Conservation (phyloP, 441 rosid species). For the Flueggea neowawraea region DNA sequence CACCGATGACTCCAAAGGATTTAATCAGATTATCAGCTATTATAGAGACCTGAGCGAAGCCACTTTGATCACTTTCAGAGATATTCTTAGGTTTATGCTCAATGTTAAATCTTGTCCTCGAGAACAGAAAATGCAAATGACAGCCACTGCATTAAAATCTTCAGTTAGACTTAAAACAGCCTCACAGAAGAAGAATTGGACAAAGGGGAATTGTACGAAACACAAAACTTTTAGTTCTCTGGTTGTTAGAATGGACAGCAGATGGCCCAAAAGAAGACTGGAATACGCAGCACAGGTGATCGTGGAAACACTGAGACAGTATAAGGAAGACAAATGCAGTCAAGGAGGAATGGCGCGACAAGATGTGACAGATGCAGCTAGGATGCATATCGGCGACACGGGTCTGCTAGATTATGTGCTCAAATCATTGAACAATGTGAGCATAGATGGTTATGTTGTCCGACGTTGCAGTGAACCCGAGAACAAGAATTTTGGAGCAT, state of each 20-base stretch:
- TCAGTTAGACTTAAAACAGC: constrained; percentile 14
- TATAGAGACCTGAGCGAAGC: constrained; percentile 68
- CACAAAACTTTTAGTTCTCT: constrained; percentile 39
- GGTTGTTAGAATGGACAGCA: constrained; percentile 54
- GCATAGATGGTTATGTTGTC: constrained; percentile 52
- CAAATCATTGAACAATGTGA: constrained; percentile 80
- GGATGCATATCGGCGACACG: constrained; percentile 88
- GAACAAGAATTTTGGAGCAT: constrained; percentile 67
- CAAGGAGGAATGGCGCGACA: constrained; percentile 77
- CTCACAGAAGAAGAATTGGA: constrained; percentile 25
- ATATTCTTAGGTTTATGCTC: constrained; percentile 74
- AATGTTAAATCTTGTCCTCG: constrained; percentile 48
- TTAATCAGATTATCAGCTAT: constrained; percentile 41
- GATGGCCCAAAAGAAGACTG: constrained; percentile 87
- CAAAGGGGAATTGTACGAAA: constrained; percentile 34
- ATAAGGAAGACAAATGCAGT: constrained; percentile 30
- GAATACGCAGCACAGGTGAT: constrained; percentile 77
- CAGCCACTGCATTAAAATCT: constrained; percentile 20
- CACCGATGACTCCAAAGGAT: constrained; percentile 22
- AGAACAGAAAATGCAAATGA: constrained; percentile 28
- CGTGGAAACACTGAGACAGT: constrained; percentile 56
- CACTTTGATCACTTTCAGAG: constrained; percentile 49
- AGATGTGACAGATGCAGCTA: constrained; percentile 86
- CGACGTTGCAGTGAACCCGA: constrained; percentile 55
- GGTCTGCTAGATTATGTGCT: constrained; percentile 86